These are phyloP conservation scores for Epithemia pelagica DNA, from an alignment of 108 stramenopile species.

Conservation along the genomic window DNA sequence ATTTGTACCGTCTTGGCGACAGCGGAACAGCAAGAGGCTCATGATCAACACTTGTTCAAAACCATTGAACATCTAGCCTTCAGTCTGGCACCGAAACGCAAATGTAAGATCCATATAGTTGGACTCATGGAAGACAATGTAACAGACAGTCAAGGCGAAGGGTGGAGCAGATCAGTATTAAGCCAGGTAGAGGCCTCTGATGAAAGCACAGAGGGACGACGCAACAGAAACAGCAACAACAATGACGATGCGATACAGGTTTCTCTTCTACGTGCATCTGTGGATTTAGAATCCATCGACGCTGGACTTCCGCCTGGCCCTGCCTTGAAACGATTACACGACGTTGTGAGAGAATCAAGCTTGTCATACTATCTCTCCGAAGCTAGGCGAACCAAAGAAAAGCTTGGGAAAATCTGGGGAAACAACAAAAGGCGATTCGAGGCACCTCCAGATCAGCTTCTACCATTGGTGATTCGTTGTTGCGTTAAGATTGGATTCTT, in stretches of 20 bases:
- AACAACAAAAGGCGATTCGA: background rate
- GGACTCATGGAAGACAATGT: conserved; percentile 42
- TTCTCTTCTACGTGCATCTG: conserved; percentile 7
- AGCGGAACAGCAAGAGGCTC: conserved; percentile 19
- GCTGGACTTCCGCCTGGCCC: conserved; percentile 8
- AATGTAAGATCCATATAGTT: conserved; percentile 52
- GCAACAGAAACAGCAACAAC: background rate
- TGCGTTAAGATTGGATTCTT: conserved; percentile 59
- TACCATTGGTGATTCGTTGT: conserved; percentile 52
- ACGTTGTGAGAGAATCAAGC: conserved; percentile 25
- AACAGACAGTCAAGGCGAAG: conserved; percentile 20
- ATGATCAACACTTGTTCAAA: conserved; percentile 33
- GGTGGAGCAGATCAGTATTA: conserved; percentile 25
- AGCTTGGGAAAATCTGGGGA: conserved; percentile 24
- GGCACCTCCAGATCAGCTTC: conserved; percentile 11
- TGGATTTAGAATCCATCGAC: conserved; percentile 14
- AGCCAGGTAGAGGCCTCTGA: too few species aligned
- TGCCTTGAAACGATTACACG: conserved; percentile 30
- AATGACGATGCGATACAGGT: conserved; percentile 3
- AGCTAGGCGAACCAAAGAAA: conserved; percentile 31
- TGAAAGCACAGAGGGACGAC: too few species aligned
- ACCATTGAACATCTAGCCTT: conserved; percentile 46
- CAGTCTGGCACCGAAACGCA: conserved; percentile 53
- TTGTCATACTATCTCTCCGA: conserved; percentile 36
- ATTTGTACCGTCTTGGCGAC: conserved; percentile 33